Evolutionary conservation across 495 filamentous ascomycete species (phyloP).

Genomic region (Hyaloscypha hepaticicola): DNA sequence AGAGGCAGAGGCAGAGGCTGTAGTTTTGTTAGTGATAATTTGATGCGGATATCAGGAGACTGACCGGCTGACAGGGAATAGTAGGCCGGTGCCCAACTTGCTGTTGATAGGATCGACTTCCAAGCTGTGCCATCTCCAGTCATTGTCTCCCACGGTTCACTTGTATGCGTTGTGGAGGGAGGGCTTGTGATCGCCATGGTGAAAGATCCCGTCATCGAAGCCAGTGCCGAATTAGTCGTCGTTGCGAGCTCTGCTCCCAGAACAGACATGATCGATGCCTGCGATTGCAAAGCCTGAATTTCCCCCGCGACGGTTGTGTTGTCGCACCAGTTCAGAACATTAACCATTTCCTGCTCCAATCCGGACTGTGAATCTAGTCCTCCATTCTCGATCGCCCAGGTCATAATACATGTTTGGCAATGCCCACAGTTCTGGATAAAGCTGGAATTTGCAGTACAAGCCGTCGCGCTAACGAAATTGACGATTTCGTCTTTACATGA

Average conservation of each 20-base stretch:
- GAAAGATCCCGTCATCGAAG: background rate
- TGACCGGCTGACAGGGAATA: conserved; percentile 6
- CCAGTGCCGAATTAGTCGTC: background rate
- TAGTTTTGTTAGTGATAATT: background rate
- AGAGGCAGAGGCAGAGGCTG: background rate
- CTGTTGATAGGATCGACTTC: background rate
- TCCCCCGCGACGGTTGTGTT: conserved; percentile 12
- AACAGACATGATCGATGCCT: conserved; percentile 21
- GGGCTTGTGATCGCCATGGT: background rate
- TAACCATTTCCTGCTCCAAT: background rate
- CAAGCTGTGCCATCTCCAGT: background rate
- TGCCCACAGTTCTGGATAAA: conserved; percentile 23
- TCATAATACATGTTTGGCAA: conserved; percentile 24
- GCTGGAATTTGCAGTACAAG: conserved; percentile 15
- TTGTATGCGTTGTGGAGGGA: background rate
- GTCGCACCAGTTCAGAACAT: conserved; percentile 20
- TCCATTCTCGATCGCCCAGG: conserved; percentile 17
- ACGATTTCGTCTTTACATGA: conserved; percentile 13
- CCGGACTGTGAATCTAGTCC: background rate
- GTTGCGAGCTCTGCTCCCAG: conserved; percentile 9
- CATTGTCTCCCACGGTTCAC: background rate
- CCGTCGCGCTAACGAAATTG: conserved; percentile 3
- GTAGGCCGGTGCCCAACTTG: conserved; percentile 3
- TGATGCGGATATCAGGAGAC: background rate
- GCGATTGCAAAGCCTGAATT: conserved; percentile 15